Base-by-base conservation (phyloP, 83 land plant species). In the Diphasiastrum complanatum region DNA sequence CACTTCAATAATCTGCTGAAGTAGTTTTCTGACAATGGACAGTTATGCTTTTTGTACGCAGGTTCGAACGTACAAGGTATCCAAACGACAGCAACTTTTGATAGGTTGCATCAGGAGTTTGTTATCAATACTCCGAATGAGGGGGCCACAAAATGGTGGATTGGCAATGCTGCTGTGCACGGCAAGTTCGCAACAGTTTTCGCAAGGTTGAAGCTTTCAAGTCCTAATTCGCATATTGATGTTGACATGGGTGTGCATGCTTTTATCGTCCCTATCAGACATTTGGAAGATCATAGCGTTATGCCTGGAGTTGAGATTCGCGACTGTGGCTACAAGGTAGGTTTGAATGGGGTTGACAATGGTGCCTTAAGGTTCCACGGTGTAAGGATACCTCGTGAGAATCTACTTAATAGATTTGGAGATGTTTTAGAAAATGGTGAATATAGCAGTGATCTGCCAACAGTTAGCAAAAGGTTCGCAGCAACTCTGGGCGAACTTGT, bases 121-220 rank as follows among this genome's bases (percentile, higher is more conserved):
- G 47, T 92, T 4, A 85, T 92, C 14, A 46, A 87, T 74, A 92
- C 98, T 33, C 98, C 98, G 11, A 79, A 85, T 79, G 98, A 92
- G 65, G 98, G 98, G 24, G 98, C 98, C 38, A 83, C 83, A 20
- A 92, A 92, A 74, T 92, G 98, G 98, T 87, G 98, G 98, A 92
- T 92, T 65, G 98, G 98, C 8, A 92, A 92, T 78, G 98, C 98
- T 45, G 98, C 98, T 47, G 82, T 78, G 16, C 98, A 92, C 75
- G 98, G 98, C 10, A 88, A 92, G 74, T 92, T 92, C 76, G 98
- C 98, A 16, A 75, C 86, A 33, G 98, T 92, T 26, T 92, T 92
- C 78, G 91, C 98, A 8, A 74, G 66, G 67, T 69, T 92, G 20
- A 69, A 78, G 25, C 70, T 92, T 61, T 96, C 98, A 33, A 75